These are phyloP conservation scores for Didymella pinodella DNA, from an alignment of 2,329 filamentous ascomycete species.

Conservation along the genomic window DNA sequence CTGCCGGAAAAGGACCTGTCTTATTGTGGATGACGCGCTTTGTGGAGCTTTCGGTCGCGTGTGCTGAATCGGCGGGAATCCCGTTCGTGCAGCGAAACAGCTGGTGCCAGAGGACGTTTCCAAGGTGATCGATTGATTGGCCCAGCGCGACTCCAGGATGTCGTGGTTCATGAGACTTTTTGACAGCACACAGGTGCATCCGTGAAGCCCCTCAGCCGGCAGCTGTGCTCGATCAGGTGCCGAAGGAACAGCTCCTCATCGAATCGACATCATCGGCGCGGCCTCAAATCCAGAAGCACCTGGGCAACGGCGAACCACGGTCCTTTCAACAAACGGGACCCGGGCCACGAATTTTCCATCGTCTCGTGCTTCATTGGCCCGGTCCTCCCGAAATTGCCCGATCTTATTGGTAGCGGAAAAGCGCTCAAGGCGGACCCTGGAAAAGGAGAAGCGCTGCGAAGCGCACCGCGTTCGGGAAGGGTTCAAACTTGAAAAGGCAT, in stretches of 20 bases:
- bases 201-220: not conserved
- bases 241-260: constrained; percentile 3
- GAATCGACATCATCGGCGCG: constrained; percentile 20
- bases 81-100: constrained; percentile 22
- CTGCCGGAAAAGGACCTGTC: not conserved
- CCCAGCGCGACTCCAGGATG: not conserved
- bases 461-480: constrained; percentile 15
- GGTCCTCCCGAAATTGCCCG: constrained; percentile 29
- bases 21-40: constrained; percentile 14
- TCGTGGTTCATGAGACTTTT: not conserved
- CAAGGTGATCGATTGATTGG: constrained; percentile 13
- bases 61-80: constrained; percentile 9
- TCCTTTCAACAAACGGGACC: constrained; percentile 21
- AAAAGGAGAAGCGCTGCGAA: constrained; percentile 22
- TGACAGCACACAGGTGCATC: constrained; percentile 12
- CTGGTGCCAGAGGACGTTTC: constrained; percentile 14
- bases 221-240: constrained; percentile 10
- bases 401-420: constrained; percentile 27
- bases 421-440: constrained; percentile 23
- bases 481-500: constrained; percentile 29
- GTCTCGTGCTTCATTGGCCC: constrained; percentile 23
- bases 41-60: constrained; percentile 17
- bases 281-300: constrained; percentile 20
- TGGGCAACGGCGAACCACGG: constrained; percentile 22
- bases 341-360: constrained; percentile 22